Evolutionary conservation across 148 eudicot genomes (phyloP).

Genomic region (Oxyria digyna): DNA sequence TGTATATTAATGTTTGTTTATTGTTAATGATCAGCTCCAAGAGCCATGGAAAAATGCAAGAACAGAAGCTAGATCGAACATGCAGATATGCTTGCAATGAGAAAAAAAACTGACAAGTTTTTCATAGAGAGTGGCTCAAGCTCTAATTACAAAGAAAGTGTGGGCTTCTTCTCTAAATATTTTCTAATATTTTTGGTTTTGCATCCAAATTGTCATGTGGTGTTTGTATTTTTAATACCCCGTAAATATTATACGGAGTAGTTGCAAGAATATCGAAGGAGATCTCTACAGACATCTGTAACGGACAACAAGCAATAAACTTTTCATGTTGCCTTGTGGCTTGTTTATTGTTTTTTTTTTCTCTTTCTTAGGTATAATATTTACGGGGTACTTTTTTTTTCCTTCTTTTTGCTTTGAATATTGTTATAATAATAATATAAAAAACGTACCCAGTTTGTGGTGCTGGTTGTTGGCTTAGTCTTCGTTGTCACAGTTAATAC

Average conservation of each 20-base stretch:
- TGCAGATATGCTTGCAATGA: background rate
- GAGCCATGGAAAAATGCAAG: conserved; percentile 59
- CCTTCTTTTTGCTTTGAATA: background rate
- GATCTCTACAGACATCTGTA: conserved; percentile 8
- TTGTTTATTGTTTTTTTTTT: background rate
- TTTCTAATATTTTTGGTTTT: background rate
- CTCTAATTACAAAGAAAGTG: background rate
- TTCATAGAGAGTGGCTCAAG: background rate
- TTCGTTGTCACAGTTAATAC: background rate
- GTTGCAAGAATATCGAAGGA: conserved; percentile 1
- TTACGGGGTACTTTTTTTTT: conserved; percentile 1
- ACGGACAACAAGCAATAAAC: conserved; percentile 5
- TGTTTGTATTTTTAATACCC: background rate
- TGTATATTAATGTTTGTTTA: background rate
- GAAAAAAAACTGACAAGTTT: background rate
- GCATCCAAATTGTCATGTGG: background rate
- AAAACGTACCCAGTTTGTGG: conserved; percentile 3
- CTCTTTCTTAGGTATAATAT: background rate
- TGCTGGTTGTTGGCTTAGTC: conserved; percentile 5
- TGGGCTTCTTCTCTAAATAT: conserved; percentile 5
- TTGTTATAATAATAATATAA: background rate
- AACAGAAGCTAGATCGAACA: conserved; percentile 29
- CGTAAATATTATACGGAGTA: conserved; percentile 4
- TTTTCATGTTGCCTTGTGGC: conserved; percentile 6
- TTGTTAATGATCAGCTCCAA: conserved; percentile 20